These are phyloP conservation scores for Annulohypoxylon nitens DNA, from an alignment of 495 filamentous ascomycete genomes.

Conservation along the genomic window DNA sequence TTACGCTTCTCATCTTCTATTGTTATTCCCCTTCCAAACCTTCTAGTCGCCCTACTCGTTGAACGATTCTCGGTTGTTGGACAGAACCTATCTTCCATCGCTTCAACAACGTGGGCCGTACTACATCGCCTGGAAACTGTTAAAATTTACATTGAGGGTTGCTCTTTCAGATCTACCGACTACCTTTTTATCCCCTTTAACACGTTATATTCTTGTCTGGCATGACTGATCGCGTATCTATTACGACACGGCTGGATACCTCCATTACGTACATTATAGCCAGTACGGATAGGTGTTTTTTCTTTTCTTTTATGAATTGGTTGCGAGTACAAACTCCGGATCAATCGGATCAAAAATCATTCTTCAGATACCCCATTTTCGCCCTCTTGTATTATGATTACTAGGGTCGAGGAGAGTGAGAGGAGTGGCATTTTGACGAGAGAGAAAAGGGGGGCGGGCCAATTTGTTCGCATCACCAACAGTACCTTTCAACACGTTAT, in stretches of 20 bases:
- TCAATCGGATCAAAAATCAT: constrained; percentile 45
- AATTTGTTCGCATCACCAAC: constrained; percentile 27
- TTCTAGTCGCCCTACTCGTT: constrained; percentile 23
- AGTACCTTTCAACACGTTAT: constrained; percentile 12
- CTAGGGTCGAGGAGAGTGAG: constrained; percentile 37
- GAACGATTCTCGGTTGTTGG: constrained; percentile 25
- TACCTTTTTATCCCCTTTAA: constrained; percentile 18
- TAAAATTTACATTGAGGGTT: constrained; percentile 7
- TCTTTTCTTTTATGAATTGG: constrained; percentile 31
- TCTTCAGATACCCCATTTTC: constrained; percentile 48
- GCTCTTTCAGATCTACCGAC: constrained; percentile 7
- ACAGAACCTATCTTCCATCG: constrained; percentile 4
- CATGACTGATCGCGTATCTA: constrained; percentile 46
- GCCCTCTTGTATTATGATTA: constrained; percentile 45
- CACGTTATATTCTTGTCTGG: constrained; percentile 26
- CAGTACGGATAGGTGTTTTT: constrained; percentile 23
- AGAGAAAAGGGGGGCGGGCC: constrained; percentile 20
- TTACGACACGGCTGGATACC: constrained; percentile 45
- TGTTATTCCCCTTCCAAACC: constrained; percentile 13
- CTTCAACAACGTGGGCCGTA: constrained; percentile 25
- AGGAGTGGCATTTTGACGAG: constrained; percentile 44
- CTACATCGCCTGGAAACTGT: constrained; percentile 3
- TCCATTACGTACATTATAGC: constrained; percentile 34
- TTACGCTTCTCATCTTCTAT: constrained; percentile 21
- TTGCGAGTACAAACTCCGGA: constrained; percentile 35